Evolutionary conservation across 768 basidiomycete genomes (phyloP), one percentile per base, ranked within the genome.

Genomic region (Xerocomellus amylosporus): DNA sequence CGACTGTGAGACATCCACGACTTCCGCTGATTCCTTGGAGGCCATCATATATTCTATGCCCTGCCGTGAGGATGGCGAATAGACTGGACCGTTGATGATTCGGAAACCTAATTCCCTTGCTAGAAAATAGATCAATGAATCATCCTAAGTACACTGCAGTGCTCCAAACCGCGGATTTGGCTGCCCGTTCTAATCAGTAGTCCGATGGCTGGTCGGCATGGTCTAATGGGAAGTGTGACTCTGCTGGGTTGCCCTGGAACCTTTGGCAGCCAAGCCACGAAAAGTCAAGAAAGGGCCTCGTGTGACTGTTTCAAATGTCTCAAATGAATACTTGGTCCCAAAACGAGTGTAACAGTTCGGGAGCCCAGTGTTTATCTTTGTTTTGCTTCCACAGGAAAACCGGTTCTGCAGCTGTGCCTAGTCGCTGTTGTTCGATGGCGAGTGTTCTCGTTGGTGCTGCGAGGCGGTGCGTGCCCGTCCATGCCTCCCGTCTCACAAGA

Each of bases 371-470:
- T 64, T 64, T 66, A 14, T 14, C 5, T 45, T 48, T 64, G 17
- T 55, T 57, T 59, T 50, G 34, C 31, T 12, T 15, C 20, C 17
- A 5, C 28, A n/a, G 20, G 17, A 51, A 51, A 61, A 13, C 26
- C 13, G 8, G 19, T 36, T 15, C 38, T 10, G 8, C 28, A 2
- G 5, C 19, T 13, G 37, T 22, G 4, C n/a, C 13, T 17, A 7
- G 9, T 19, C 22, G 3, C 33, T 17, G 12, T 34, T 19, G 14
- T n/a, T 36, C 54, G 19, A 70, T 68, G 67, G 51, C 59, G 0
- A 54, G 46, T 3, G 39, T 57, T 30, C 36, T 69, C 19, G 30
- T 51, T 45, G 47, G 54, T 38, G 47, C 53, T 47, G 43, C 47
- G 5, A 56, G 58, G 38, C 63, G 57, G 22, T 61, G 45, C 8